phyloP scores from a whole-genome alignment of 257 asterid genomes.

The Salvia hispanica region DNA sequence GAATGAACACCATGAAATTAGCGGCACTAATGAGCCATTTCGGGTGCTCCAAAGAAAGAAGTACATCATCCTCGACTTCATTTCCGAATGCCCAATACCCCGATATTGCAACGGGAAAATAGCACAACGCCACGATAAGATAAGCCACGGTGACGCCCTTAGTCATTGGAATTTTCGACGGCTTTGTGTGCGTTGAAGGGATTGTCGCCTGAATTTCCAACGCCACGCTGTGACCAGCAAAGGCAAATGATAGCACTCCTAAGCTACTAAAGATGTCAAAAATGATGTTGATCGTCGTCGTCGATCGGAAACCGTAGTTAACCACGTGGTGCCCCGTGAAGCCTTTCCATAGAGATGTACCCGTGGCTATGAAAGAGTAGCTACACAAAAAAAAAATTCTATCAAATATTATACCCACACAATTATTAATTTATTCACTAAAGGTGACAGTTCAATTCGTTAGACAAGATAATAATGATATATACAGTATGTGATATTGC shows the following conservation, averaged over 20 bases:
- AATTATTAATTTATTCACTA: no score
- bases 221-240: slow-evolving; percentile 48
- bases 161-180: slow-evolving; percentile 48
- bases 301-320: slow-evolving; percentile 28
- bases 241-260: slow-evolving; percentile 45
- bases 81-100: slow-evolving; percentile 55
- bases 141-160: slow-evolving; percentile 47
- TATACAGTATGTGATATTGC: no score
- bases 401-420: no score
- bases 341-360: slow-evolving; percentile 35
- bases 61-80: slow-evolving; percentile 41
- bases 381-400: background rate
- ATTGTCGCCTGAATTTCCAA: slow-evolving; percentile 56
- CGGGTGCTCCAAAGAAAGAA: slow-evolving; percentile 44
- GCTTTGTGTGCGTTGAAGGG: slow-evolving; percentile 47
- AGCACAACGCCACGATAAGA: slow-evolving; percentile 43
- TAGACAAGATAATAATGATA: no score
- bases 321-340: background rate
- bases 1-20: slow-evolving; percentile 50
- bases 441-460: no score
- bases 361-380: slow-evolving; percentile 47
- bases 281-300: slow-evolving; percentile 24
- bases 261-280: slow-evolving; percentile 42
- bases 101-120: slow-evolving; percentile 46
- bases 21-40: slow-evolving; percentile 43